Evolutionary conservation across 1,139 yeast genomes (phyloP), one percentile per base, ranked within the genome.

Genomic region (Trichomonascaceae sp.): DNA sequence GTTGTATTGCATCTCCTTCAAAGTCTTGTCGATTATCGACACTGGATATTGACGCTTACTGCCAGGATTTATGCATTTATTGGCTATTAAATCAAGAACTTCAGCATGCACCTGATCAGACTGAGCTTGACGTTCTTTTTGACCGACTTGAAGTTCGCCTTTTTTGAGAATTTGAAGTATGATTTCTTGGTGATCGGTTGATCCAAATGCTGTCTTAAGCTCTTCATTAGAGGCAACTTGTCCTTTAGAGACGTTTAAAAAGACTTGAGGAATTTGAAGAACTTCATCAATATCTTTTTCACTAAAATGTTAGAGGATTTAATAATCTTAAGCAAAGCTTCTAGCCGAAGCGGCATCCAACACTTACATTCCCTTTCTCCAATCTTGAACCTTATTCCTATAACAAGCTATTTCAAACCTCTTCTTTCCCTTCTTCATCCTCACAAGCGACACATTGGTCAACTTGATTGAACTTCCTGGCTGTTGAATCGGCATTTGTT

Each of bases 281-380:
- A 93, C 99, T 67, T 93, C 99, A 72, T 93, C 99, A 12, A 95
- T 70, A 67, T 93, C 97, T 63, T 88, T 93, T 67, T 95, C 99
- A 10, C 76, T 73, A 39, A 5, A 38, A 7, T n/a, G 46, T 30
- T 24, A 43, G 36, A 5, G 20, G 5, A 12, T 4, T 7, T n/a
- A 24, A 20, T 24, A 5, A 15, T n/a, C n/a, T n/a, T n/a, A n/a
- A n/a, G n/a, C n/a, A n/a, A n/a, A n/a, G n/a, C n/a, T n/a, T n/a
- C n/a, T 7, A 32, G 19, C 27, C n/a, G 12, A 24, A 10, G 15
- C 15, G 5, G 48, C 9, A 24, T 15, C 10, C 17, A 24, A 13
- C 7, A 66, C 76, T 56, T 64, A 78, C 72, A 84, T 85, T 68
- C 85, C 90, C 67, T 81, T 80, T 63, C 97, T 77, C 84, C 93